These are phyloP conservation scores for Zymoseptoria pseudotritici DNA, from an alignment of 2,329 filamentous ascomycete species.

Conservation along the genomic window DNA sequence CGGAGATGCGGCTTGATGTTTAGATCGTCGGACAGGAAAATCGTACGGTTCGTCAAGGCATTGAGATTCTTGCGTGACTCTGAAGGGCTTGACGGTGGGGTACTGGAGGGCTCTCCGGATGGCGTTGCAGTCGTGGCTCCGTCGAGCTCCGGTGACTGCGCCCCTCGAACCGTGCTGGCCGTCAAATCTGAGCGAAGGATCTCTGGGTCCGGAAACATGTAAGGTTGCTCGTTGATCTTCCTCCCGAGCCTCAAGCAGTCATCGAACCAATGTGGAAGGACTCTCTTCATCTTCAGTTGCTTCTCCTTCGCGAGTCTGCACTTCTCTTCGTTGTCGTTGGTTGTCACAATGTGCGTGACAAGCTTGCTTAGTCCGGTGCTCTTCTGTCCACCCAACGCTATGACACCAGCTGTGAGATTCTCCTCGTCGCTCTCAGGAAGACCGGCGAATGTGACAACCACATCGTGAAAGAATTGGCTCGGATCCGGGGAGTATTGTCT, in stretches of 20 bases:
- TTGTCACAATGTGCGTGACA: slow-evolving; percentile 83
- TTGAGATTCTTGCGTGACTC: slow-evolving; percentile 48
- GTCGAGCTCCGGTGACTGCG: slow-evolving; percentile 45
- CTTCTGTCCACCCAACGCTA: slow-evolving; percentile 83
- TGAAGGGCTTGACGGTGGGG: slow-evolving; percentile 34
- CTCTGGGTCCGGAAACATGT: slow-evolving; percentile 77
- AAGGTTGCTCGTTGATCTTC: slow-evolving; percentile 81
- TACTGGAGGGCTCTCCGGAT: slow-evolving; percentile 33
- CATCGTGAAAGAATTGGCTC: slow-evolving; percentile 77
- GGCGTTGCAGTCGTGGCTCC: slow-evolving; percentile 54
- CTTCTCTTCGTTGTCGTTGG: slow-evolving; percentile 67
- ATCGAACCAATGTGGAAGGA: slow-evolving; percentile 96
- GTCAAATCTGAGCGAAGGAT: slow-evolving; percentile 48
- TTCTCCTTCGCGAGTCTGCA: slow-evolving; percentile 57
- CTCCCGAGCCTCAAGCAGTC: slow-evolving; percentile 91
- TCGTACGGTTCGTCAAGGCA: slow-evolving; percentile 69
- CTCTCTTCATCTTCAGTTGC: slow-evolving; percentile 66
- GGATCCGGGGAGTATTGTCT: slow-evolving; percentile 87
- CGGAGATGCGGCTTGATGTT: slow-evolving; percentile 59
- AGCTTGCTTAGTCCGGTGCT: slow-evolving; percentile 61
- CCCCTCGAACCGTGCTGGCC: slow-evolving; percentile 10
- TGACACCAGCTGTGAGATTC: slow-evolving; percentile 79
- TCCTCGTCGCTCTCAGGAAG: slow-evolving; percentile 83
- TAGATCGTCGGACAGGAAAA: slow-evolving; percentile 72
- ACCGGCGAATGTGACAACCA: slow-evolving; percentile 74